Base-by-base conservation (phyloP, 768 basidiomycete genomes). In the Clitopilus hobsonii region DNA sequence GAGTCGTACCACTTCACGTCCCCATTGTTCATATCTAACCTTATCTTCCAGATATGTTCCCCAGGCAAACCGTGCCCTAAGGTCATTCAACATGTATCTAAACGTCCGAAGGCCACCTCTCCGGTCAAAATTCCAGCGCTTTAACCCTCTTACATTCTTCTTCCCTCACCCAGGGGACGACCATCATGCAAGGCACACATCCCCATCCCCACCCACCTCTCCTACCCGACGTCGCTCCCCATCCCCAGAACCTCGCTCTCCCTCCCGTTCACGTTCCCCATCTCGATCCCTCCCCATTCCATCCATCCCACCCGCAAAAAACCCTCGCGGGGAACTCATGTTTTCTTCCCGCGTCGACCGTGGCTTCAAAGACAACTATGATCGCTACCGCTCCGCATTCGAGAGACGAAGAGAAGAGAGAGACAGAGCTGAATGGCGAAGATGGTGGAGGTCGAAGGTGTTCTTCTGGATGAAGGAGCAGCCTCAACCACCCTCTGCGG, bases 21-120 rank as follows among this genome's bases (percentile, higher is more conserved):
- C 22, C 16, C 27, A 38, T 24, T n/a, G 0, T 7, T 22, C 16
- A 23, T 20, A 38, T 38, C 32, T 18, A 23, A n/a, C 32, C 13
- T 4, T 16, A 32, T 16, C 45, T 10, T 20, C 55, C 67, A 98
- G 96, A 74, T 99, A 98, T 65, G 91, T 98, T 24, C 94, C 94
- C 1, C 95, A 98, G 61, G 93, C 95, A 6, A 99, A 98, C 69
- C 83, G 87, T 47, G 86, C 94, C 0, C 77, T 99, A 13, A 84
- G 96, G 16, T 89, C 88, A 18, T 88, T 98, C 69, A 99, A 99
- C 69, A 95, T 99, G 86, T 91, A 92, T 64, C 80, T 99, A 61
- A 99, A 99, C 73, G 90, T 96, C 63, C 88, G 94, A 38, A 83
- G 85, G 60, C 87, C 86, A 1, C 83, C 92, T 0, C 71, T 90